Percentiles rank a stretch among this genome's conserved stretches.
These are phyloP conservation scores for Neofusicoccum sp. DNA, from an alignment of 2,329 filamentous ascomycete species.

Conservation along the genomic window DNA sequence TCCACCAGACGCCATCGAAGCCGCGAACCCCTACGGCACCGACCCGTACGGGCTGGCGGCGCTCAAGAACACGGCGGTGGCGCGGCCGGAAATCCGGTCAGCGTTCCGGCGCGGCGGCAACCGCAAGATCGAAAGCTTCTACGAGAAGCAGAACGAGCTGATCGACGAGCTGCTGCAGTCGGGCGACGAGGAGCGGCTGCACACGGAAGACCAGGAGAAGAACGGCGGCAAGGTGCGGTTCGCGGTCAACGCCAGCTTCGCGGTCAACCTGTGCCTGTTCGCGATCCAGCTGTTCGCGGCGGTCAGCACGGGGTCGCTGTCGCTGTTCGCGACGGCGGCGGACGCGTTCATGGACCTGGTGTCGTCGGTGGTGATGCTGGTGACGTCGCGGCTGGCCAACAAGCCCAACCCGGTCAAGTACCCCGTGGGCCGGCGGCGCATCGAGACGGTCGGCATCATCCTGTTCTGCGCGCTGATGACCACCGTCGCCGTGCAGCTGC, in stretches of 20 bases:
- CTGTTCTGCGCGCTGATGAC: conserved; percentile 69
- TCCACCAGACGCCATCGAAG: background rate
- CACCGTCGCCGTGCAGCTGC: conserved; percentile 64
- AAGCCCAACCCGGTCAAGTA: conserved; percentile 64
- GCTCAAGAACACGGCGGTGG: conserved; percentile 38
- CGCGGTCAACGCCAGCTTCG: conserved; percentile 42
- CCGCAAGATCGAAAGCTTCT: conserved; percentile 45
- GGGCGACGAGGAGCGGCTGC: conserved; percentile 57
- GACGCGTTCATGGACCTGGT: conserved; percentile 69
- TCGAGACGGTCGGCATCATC: conserved; percentile 67
- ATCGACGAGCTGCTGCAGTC: conserved; percentile 57
- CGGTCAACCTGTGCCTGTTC: conserved; percentile 52
- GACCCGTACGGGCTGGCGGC: conserved; percentile 43
- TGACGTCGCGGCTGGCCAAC: conserved; percentile 62
- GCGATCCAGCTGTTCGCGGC: conserved; percentile 63
- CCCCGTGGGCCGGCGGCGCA: conserved; percentile 63
- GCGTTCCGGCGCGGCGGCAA: conserved; percentile 23
- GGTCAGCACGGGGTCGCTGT: conserved; percentile 61
- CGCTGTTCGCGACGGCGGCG: conserved; percentile 66
- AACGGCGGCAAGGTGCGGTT: conserved; percentile 47
- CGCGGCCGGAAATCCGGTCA: conserved; percentile 46
- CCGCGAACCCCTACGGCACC: conserved; percentile 11
- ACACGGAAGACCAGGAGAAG: conserved; percentile 54
- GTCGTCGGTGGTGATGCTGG: conserved; percentile 64
- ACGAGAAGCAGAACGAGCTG: conserved; percentile 43